These are phyloP conservation scores for Entophlyctis luteolus DNA, from an alignment of 192 early-diverging fungal species.

Conservation along the genomic window DNA sequence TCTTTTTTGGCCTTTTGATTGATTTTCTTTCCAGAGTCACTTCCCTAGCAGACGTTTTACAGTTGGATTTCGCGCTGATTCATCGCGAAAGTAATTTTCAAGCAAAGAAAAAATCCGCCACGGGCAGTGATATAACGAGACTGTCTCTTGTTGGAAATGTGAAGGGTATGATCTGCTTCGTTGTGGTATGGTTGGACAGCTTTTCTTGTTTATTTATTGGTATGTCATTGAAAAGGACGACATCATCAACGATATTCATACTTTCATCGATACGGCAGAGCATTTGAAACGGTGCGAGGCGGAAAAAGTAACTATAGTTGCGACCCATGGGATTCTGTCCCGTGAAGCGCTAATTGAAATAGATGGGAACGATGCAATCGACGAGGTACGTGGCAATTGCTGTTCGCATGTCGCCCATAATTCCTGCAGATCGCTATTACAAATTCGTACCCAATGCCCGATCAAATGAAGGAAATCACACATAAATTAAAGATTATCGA, in stretches of 20 bases:
- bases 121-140: slow-evolving; percentile 23
- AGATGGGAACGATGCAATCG: slow-evolving; percentile 71
- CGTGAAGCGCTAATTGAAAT: slow-evolving; percentile 81
- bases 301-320: slow-evolving; percentile 85
- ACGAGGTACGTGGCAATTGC: too few species aligned
- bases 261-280: slow-evolving; percentile 89
- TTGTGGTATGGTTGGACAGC: slow-evolving; percentile 46
- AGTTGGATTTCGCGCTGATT: slow-evolving; percentile 93
- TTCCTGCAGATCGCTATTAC: slow-evolving; percentile 81
- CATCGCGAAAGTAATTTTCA: slow-evolving; percentile 72
- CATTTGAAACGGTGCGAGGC: slow-evolving; percentile 80
- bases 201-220: too few species aligned
- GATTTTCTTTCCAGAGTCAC: slow-evolving; percentile 66
- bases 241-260: slow-evolving; percentile 84
- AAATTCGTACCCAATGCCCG: slow-evolving; percentile 81
- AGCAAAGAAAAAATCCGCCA: slow-evolving; percentile 23
- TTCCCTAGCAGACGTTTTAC: slow-evolving; percentile 86
- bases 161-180: slow-evolving; percentile 46
- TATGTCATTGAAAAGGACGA: too few species aligned
- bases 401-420: too few species aligned
- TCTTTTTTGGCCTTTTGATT: neutral
- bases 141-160: slow-evolving; percentile 59
- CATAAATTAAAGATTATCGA: slow-evolving; percentile 83
- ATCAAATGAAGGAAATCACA: slow-evolving; percentile 62
- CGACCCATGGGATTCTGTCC: slow-evolving; percentile 91